Conservation (phyloP, 495 filamentous ascomycete genomes). For the Amorphotheca resinae region DNA sequence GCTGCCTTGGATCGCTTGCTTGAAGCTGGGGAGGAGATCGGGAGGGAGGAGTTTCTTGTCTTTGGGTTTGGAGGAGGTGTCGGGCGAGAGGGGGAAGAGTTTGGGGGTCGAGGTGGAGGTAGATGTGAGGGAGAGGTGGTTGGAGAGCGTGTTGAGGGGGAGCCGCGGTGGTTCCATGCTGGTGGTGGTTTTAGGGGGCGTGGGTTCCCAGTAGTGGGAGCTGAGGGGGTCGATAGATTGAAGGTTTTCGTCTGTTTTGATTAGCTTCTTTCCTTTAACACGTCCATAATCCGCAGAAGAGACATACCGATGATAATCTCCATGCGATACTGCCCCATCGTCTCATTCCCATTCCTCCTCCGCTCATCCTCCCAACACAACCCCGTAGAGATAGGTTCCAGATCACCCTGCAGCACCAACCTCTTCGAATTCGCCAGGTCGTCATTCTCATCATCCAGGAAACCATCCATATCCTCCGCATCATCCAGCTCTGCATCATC, state of each 20-base stretch:
- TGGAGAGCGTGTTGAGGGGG: constrained; percentile 21
- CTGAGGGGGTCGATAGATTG: constrained; percentile 78
- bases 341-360: constrained; percentile 28
- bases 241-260: constrained; percentile 24
- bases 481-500: constrained; percentile 42
- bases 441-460: constrained; percentile 61
- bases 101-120: constrained; percentile 10
- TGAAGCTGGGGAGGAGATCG: constrained; percentile 57
- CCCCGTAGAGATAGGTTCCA: constrained; percentile 64
- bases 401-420: constrained; percentile 41
- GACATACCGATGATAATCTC: constrained; percentile 59
- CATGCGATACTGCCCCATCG: constrained; percentile 47
- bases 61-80: constrained; percentile 3
- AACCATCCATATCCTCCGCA: constrained; percentile 60
- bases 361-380: constrained; percentile 64
- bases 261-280: background rate
- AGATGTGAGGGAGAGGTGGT: background rate
- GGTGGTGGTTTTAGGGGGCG: constrained; percentile 13
- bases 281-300: constrained; percentile 9
- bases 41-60: constrained; percentile 40
- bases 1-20: constrained; percentile 11
- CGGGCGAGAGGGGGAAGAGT: constrained; percentile 17
- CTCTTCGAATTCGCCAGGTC: constrained; percentile 26
- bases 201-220: constrained; percentile 59
- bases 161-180: constrained; percentile 27